Base-by-base conservation (phyloP, 202 grass and related monocot genomes). In the Schoenoplectus triqueter region DNA sequence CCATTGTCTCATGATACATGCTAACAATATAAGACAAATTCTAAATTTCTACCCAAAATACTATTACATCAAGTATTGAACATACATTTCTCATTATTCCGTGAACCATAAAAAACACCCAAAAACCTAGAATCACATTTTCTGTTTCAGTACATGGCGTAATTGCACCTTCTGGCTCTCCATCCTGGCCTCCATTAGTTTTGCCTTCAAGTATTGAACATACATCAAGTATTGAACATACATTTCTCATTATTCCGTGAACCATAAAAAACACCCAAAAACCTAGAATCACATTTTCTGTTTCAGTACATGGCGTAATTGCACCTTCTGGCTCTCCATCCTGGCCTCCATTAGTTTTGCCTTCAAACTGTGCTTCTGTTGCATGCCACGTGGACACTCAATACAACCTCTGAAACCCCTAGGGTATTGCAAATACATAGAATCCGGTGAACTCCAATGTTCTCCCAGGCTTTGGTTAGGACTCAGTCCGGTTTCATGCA, bases 331-430 rank as follows among this genome's bases (percentile, higher is more conserved):
- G 86, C 64, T 94, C 75, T 95, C 96, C 90, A 94, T 95, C 73
- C 96, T 92, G 17, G 96, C 93, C 75, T 99, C 93, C 85, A 95
- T 88, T 20, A 99, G 87, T 69, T 99, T 95, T 2, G 92, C 84
- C 82, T 99, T 95, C 87, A 99, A 86, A 84, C 93, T 99, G 52
- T 99, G 90, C 84, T 95, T 99, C 81, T 99, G 93, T 56, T 83
- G 81, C 51, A 87, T 86, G 54, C 86, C 83, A 82, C 85, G 73
- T 2, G 93, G 90, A 86, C 94, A 96, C 86, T 99, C 93, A 5
- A 96, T 99, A 82, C 96, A 99, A 82, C 93, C 93, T 83, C 89
- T 87, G 31, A 92, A 90, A 6, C 90, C 87, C 40, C 88, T 70
- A 78, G 94, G 88, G 54, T 87, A 90, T 85, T 99, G 96, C 59